Conservation (phyloP, 441 rosid species). For the Hypseocharis bilobata region DNA sequence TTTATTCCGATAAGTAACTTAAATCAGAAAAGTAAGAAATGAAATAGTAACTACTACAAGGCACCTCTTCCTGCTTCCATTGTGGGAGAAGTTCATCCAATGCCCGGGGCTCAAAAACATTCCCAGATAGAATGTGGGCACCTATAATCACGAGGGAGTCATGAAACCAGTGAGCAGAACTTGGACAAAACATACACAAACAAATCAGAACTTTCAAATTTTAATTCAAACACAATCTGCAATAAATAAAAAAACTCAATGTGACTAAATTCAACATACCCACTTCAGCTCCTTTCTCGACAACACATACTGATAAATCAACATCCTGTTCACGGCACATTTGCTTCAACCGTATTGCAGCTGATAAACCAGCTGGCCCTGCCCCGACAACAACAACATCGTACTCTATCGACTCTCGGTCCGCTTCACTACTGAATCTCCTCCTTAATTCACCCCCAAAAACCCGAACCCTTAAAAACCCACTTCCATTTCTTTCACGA, state of each 20-base stretch:
- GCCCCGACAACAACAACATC: constrained; percentile 90
- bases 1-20: background rate
- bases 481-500: constrained; percentile 17
- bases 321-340: constrained; percentile 55
- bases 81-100: constrained; percentile 81
- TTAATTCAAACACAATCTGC: background rate
- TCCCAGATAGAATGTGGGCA: constrained; percentile 80
- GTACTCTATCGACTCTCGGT: constrained; percentile 63
- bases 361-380: constrained; percentile 91
- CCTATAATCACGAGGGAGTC: constrained; percentile 35
- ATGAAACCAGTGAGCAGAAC: constrained; percentile 10
- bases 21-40: background rate
- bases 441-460: constrained; percentile 28
- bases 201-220: background rate
- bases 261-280: constrained; percentile 36
- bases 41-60: constrained; percentile 7
- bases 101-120: constrained; percentile 85
- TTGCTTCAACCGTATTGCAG: constrained; percentile 81
- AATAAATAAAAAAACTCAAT: background rate
- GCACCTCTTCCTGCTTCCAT: constrained; percentile 80
- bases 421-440: constrained; percentile 42
- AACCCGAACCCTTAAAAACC: constrained; percentile 14
- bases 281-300: constrained; percentile 91
- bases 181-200: background rate
- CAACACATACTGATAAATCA: constrained; percentile 85